Percentiles rank a stretch among this genome's conserved stretches.
These are phyloP conservation scores for Fistulinella prunicolor DNA, from an alignment of 768 basidiomycete species.

Conservation along the genomic window DNA sequence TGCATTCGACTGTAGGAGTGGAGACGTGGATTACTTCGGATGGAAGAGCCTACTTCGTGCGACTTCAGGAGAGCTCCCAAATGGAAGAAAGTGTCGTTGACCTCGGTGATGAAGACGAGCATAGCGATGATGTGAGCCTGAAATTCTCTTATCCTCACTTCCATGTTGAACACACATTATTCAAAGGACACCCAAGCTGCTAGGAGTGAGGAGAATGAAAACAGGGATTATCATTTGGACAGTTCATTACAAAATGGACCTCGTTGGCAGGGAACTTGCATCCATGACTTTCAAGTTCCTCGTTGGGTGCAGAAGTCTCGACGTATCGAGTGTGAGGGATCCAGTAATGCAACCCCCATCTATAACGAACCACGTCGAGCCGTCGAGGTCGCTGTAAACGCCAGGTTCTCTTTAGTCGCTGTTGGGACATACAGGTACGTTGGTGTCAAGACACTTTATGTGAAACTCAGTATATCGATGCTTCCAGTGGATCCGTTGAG, in stretches of 20 bases:
- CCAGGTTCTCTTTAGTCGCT: conserved; percentile 78
- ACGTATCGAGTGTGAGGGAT: conserved; percentile 46
- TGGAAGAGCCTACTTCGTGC: conserved; percentile 77
- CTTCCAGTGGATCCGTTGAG: conserved; percentile 59
- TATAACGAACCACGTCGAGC: conserved; percentile 71
- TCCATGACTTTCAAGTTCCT: conserved; percentile 71
- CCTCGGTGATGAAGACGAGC: conserved; percentile 44
- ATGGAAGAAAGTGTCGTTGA: conserved; percentile 1
- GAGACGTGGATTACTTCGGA: conserved; percentile 88
- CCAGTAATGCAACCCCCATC: conserved; percentile 28
- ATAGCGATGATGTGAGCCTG: conserved; percentile 43
- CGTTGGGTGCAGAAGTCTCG: conserved; percentile 80
- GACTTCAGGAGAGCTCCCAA: conserved; percentile 45
- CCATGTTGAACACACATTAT: not conserved
- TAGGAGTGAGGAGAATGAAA: conserved; percentile 6
- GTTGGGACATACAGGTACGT: conserved; percentile 69
- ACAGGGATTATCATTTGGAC: conserved; percentile 3
- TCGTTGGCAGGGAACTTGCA: conserved; percentile 74
- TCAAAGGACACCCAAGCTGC: conserved; percentile 10
- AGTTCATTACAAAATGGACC: conserved; percentile 11
- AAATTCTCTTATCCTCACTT: not conserved
- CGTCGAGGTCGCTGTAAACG: conserved; percentile 65
- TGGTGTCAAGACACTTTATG: not conserved
- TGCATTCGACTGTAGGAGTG: conserved; percentile 53
- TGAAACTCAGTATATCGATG: not conserved